A percentile compares a stretch with the other conserved stretches of the same genome.
These are phyloP conservation scores for Cucurbita pepo DNA, from an alignment of 306 rosid species.

Conservation along the genomic window DNA sequence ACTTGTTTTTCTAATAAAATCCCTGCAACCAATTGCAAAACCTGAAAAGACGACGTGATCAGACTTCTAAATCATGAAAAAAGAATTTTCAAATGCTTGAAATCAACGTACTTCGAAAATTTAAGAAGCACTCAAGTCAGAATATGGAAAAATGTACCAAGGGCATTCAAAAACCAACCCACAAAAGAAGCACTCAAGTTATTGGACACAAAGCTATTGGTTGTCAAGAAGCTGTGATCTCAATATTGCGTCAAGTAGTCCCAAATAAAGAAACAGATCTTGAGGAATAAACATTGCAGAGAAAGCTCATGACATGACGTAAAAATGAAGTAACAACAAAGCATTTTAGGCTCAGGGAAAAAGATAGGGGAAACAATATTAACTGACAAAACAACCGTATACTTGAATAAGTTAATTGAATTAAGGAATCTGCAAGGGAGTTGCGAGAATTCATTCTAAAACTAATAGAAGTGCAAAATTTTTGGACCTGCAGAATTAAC, in stretches of 20 bases:
- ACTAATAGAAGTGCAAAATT: background rate
- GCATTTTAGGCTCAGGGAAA: background rate
- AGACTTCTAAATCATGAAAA: background rate
- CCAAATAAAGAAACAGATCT: background rate
- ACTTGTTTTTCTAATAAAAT: slow-evolving; percentile 82
- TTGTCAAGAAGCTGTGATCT: background rate
- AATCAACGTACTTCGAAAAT: background rate
- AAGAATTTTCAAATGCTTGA: background rate
- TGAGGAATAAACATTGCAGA: background rate
- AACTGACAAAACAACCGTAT: background rate
- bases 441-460: background rate
- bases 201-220: background rate
- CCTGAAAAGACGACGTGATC: slow-evolving; percentile 26
- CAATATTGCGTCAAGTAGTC: background rate
- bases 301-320: background rate
- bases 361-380: background rate
- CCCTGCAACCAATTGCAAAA: slow-evolving; percentile 58
- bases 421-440: background rate
- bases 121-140: background rate
- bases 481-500: background rate
- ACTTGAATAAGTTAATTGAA: background rate
- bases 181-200: background rate
- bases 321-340: background rate
- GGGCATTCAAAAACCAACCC: background rate
- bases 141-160: background rate